phyloP scores from a whole-genome alignment of 2,329 filamentous ascomycete species.

The Fonsecaea pedrosoi region DNA sequence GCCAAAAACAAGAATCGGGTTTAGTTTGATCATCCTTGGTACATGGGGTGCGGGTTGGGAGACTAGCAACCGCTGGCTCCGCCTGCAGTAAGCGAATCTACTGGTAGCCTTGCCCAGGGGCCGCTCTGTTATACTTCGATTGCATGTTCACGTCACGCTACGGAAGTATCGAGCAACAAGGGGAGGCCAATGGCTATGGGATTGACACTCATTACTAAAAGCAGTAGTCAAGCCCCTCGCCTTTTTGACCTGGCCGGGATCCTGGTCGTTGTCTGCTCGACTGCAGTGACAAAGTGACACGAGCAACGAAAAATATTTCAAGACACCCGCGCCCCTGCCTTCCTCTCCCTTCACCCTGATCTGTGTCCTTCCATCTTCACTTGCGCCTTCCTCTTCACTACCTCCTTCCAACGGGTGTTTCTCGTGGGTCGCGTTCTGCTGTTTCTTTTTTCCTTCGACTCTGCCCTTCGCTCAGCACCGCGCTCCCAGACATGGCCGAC shows the following conservation, averaged over 20 bases:
- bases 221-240: not conserved
- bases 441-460: not conserved
- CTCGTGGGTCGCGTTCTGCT: not conserved
- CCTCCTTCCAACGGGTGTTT: not conserved
- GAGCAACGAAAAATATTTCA: slow-evolving; percentile 13
- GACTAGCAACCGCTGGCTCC: not conserved
- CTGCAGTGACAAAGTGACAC: slow-evolving; percentile 13
- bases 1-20: not conserved
- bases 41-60: not conserved
- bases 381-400: not conserved
- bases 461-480: not conserved
- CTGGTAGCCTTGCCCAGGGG: not conserved
- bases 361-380: slow-evolving; percentile 7
- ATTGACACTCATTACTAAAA: slow-evolving; percentile 7
- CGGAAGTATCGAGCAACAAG: slow-evolving; percentile 1
- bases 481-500: slow-evolving; percentile 9
- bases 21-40: not conserved
- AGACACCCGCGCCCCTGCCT: slow-evolving; percentile 1
- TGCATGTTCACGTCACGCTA: slow-evolving; percentile 2
- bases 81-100: slow-evolving; percentile 12
- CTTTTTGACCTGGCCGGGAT: not conserved
- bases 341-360: not conserved
- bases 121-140: slow-evolving; percentile 14
- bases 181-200: not conserved
- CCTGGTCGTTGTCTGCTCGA: slow-evolving; percentile 9